Base-by-base conservation (phyloP, 2,329 filamentous ascomycete species). In the Phialemonium atrogriseum region DNA sequence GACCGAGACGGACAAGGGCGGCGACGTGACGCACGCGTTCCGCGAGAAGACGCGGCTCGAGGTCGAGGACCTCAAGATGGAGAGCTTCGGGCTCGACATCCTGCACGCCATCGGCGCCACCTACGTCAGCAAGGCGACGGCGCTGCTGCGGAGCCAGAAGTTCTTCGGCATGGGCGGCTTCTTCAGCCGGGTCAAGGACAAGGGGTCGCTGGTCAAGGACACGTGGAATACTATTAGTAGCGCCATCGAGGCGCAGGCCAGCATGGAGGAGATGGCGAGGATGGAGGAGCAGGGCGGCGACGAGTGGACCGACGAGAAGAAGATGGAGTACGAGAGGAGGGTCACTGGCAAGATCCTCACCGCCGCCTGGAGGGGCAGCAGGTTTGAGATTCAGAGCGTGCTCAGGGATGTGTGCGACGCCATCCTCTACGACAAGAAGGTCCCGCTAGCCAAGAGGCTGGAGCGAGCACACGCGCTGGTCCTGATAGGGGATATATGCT, bases 61-160 rank as follows among this genome's bases (percentile, higher is more conserved):
- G 62, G 85, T 94, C 16, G 91, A 98, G 65, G 94, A 96, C 53
- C 68, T 98, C 47, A 98, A 96, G 70, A 98, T 98, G 86, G 91
- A 98, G 62, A 93, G 84, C 1, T 98, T 98, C 48, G 91, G 91
- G 31, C 70, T 98, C 24, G 91, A 98, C 42, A 96, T 96, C 46
- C 68, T 95, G 29, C 89, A 96, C 57, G 88, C 91, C 27, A 93
- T 98, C 48, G 91, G 91, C 11, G 72, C 83, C 45, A 94, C 86
- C 4, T 98, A 98, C 58, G 62, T 91, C 17, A 77, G 79, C 55
- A 96, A 96, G 61, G 85, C 82, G 4, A 84, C 83, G 1, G 80
- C 80, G 2, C 80, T 95, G 51, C 70, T 98, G 43, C 94, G 94
- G 56, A 89, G 82, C 30, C 91, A 98, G 55, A 96, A 96, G 60